Evolutionary conservation across 2,329 filamentous ascomycete species (phyloP), one percentile per base, ranked within the genome.

Genomic region (Neonectria coccinea): DNA sequence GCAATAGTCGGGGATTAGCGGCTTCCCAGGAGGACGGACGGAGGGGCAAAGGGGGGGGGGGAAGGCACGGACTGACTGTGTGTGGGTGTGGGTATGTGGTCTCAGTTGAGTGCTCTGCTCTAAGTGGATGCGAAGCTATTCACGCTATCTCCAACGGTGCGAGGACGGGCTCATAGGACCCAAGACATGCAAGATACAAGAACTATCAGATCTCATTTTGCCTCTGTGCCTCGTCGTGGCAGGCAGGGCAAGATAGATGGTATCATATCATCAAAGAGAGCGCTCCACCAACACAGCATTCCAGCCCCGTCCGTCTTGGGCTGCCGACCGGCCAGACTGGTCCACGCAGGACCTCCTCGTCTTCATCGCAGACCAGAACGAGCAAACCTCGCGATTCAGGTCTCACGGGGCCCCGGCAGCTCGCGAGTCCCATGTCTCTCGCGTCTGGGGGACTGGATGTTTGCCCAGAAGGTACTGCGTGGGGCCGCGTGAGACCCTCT

Each of bases 131-230:
- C 11, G 27, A 27, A 18, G 27, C 54, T 44, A 47, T 33, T 48
- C 54, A 16, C 20, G 42, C 27, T 31, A 9, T 42, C 16, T 33
- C 22, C 48, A 8, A 51, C 48, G 12, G 42, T n/a, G 12, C 27
- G 6, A 22, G 27, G n/a, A 20, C 44, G 16, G 22, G 39, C 6
- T 22, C 8, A 6, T 16, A 5, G 18, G 11, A 47, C 14, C 33
- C 47, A 50, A 63, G 45, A 56, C 61, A 41, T 48, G 4, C 16
- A 31, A 31, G 42, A 4, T 22, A 39, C 29, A 41, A 16, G 22
- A 58, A 36, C 54, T 58, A 25, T 62, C 53, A 51, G 33, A 62
- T 57, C 45, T 62, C 59, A 57, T 36, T 41, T 27, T 25, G 12
- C 14, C 44, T 36, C 48, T 33, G 27, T 20, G n/a, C n/a, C 27